These are phyloP conservation scores for Boletus barrowsii DNA, from an alignment of 768 basidiomycete species.

Conservation along the genomic window DNA sequence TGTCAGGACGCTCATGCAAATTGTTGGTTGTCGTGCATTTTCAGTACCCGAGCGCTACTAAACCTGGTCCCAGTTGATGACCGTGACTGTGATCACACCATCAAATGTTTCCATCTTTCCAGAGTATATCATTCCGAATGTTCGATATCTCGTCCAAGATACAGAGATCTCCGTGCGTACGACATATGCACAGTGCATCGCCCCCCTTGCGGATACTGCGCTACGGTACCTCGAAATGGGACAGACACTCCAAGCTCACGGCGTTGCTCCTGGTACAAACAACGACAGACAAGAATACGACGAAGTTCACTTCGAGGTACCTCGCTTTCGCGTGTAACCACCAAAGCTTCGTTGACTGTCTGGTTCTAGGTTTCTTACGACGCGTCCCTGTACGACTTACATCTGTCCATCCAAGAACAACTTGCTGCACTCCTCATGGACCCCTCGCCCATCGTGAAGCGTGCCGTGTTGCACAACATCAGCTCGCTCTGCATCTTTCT, in stretches of 20 bases:
- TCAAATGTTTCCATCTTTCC: slow-evolving; percentile 75
- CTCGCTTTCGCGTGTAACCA: slow-evolving; percentile 4
- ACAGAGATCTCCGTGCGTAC: slow-evolving; percentile 79
- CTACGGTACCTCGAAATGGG: slow-evolving; percentile 90
- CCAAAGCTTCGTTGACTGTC: neutral
- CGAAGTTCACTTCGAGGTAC: slow-evolving; percentile 76
- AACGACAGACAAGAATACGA: slow-evolving; percentile 68
- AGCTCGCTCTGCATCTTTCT: slow-evolving; percentile 91
- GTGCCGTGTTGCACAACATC: slow-evolving; percentile 84
- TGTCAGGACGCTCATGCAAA: slow-evolving; percentile 75
- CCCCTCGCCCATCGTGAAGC: slow-evolving; percentile 83
- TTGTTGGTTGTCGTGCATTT: slow-evolving; percentile 47
- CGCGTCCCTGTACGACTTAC: slow-evolving; percentile 79
- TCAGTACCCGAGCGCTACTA: neutral
- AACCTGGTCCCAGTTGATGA: slow-evolving; percentile 45
- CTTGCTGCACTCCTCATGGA: slow-evolving; percentile 86
- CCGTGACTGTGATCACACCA: slow-evolving; percentile 70
- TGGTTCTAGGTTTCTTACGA: slow-evolving; percentile 81
- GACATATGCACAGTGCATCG: slow-evolving; percentile 83
- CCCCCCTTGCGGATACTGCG: slow-evolving; percentile 81
- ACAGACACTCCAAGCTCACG: slow-evolving; percentile 84
- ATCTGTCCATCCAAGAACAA: slow-evolving; percentile 82
- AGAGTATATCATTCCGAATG: slow-evolving; percentile 93
- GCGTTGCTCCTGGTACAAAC: slow-evolving; percentile 43
- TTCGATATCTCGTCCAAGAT: slow-evolving; percentile 78